Conservation (phyloP, 805 yeast genomes). For the Kluyveromyces aestuarii region DNA sequence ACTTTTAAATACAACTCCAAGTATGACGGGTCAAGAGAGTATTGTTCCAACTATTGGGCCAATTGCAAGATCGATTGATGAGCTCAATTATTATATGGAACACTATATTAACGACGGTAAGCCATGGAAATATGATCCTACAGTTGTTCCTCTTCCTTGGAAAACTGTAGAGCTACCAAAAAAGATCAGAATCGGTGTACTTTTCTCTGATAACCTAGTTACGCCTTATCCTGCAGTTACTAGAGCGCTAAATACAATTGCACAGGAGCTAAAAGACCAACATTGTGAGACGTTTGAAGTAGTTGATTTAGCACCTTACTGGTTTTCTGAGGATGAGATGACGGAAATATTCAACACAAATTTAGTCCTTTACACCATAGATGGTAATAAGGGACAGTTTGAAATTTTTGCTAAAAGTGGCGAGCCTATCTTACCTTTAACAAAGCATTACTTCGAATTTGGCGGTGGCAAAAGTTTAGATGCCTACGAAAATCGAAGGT, state of each 20-base stretch:
- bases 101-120: slow-evolving; percentile 49
- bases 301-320: slow-evolving; percentile 31
- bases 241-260: slow-evolving; percentile 47
- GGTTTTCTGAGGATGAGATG: slow-evolving; percentile 20
- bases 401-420: slow-evolving; percentile 48
- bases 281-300: slow-evolving; percentile 56
- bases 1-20: slow-evolving; percentile 34
- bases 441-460: slow-evolving; percentile 49
- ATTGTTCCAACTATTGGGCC: slow-evolving; percentile 64
- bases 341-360: slow-evolving; percentile 12
- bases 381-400: slow-evolving; percentile 55
- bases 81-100: slow-evolving; percentile 61
- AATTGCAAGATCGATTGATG: slow-evolving; percentile 52
- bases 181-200: slow-evolving; percentile 48
- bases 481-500: slow-evolving; percentile 44
- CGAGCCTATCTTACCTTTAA: slow-evolving; percentile 60
- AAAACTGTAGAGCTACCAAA: slow-evolving; percentile 24
- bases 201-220: slow-evolving; percentile 56
- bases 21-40: slow-evolving; percentile 55
- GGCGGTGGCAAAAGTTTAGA: slow-evolving; percentile 48
- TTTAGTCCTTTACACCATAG: slow-evolving; percentile 44
- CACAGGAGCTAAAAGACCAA: slow-evolving; percentile 40
- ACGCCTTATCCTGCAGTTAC: slow-evolving; percentile 58
- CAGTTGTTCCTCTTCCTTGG: slow-evolving; percentile 33
- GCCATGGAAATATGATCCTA: slow-evolving; percentile 48